Base-by-base conservation (phyloP, 1,139 yeast species). In the Pichia sp. region DNA sequence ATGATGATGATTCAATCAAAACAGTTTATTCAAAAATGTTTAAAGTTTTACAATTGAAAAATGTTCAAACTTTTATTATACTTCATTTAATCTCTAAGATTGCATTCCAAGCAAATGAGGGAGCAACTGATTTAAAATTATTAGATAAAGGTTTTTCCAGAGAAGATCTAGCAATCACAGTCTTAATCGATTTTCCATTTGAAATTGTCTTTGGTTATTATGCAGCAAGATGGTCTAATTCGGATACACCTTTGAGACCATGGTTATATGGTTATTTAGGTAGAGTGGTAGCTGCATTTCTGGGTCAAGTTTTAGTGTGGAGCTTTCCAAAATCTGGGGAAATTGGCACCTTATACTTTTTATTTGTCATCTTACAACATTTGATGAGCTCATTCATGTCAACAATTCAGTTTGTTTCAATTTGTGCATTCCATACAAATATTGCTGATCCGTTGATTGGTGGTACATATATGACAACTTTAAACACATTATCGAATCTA, bases 401-500 rank as follows among this genome's bases (percentile, higher is more conserved):
- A 7, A 92, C 98, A 0, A 82, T 92, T 49, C 97, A 90, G 65
- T 92, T 94, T 69, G 97, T 92, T 26, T 85, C 96, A 5, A 80
- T 92, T 48, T 85, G 90, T 62, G 95, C 97, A 0, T 94, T 92
- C 71, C 97, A 90, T 66, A 90, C 97, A 5, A 83, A 84, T 59
- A 86, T 94, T 47, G 96, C 98, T 2, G 98, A 92, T 64, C 97
- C 98, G 0, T 68, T 81, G 15, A 87, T 92, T 58, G 99, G 98
- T 18, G 98, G 98, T 1, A 94, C 99, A 0, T 92, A 92, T 65
- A 92, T 94, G 97, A 92, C 98, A 0, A 83, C 96, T 1, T 71
- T 92, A 49, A 94, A 94, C 66, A 92, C 99, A 0, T 72, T 92
- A 45, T 82, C 95, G 35, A 92, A 92, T 62, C 75, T 90, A 50